Evolutionary conservation across 495 filamentous ascomycete species (phyloP).

Genomic region (Penicillium psychrofluorescens): DNA sequence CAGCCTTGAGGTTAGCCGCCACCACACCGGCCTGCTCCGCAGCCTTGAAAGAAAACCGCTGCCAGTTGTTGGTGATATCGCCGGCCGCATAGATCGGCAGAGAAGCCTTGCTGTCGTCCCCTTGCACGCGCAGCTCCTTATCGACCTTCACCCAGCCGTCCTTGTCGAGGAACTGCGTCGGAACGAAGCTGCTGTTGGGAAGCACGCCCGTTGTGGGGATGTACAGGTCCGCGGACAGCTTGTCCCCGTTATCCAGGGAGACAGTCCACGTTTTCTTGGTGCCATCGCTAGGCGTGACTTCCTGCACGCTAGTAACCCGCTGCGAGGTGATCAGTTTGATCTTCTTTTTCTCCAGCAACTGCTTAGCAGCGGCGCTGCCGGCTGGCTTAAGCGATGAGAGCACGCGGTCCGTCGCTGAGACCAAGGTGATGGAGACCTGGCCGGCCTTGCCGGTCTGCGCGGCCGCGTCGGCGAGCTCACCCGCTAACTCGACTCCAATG

Average conservation of each 20-base stretch:
- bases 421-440: slow-evolving; percentile 38
- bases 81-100: slow-evolving; percentile 29
- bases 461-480: slow-evolving; percentile 48
- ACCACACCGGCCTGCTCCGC: slow-evolving; percentile 21
- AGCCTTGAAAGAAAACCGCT: slow-evolving; percentile 22
- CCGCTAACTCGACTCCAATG: slow-evolving; percentile 58
- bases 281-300: background rate
- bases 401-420: slow-evolving; percentile 28
- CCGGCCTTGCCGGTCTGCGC: slow-evolving; percentile 23
- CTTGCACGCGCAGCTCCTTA: slow-evolving; percentile 43
- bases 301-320: slow-evolving; percentile 9
- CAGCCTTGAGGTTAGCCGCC: slow-evolving; percentile 25
- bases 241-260: slow-evolving; percentile 33
- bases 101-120: slow-evolving; percentile 13
- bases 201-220: slow-evolving; percentile 53
- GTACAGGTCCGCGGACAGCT: slow-evolving; percentile 48
- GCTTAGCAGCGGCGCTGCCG: slow-evolving; percentile 17
- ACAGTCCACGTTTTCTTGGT: slow-evolving; percentile 17
- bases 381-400: slow-evolving; percentile 23
- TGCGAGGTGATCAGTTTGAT: slow-evolving; percentile 20
- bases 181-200: slow-evolving; percentile 56
- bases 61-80: slow-evolving; percentile 29
- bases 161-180: slow-evolving; percentile 38
- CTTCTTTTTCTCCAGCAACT: slow-evolving; percentile 15
- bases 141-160: slow-evolving; percentile 49